Evolutionary conservation across 805 yeast genomes (phyloP), one percentile per base, ranked within the genome.

Genomic region (Candida nonsorbophila): DNA sequence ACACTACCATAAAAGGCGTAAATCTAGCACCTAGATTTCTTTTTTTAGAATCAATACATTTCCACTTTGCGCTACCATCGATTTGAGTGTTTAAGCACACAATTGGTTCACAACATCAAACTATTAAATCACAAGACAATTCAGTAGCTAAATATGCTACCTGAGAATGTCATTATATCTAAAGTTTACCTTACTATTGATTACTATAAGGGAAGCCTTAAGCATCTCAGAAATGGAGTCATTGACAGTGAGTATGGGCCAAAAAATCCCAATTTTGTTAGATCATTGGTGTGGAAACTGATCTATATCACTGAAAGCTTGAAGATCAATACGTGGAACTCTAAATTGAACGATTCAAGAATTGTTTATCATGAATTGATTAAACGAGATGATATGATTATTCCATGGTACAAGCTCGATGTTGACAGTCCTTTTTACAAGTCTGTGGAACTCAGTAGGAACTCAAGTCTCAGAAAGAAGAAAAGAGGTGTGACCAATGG

Each of bases 281-380:
- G 69, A 5, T 39, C 58, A 6, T 45, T 64, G 21, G 32, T 63
- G 6, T 64, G 69, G 69, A 64, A 63, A 35, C 30, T 46, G 10
- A 47, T 58, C 24, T 46, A 56, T 13, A 54, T 64, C 19, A 58
- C 67, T 10, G 60, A 61, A 17, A 49, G 51, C 20, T 47, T 62
- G 24, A 53, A 55, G 30, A 53, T 60, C 25, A 53, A 49, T 19
- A 27, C 35, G 4, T 64, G 70, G 69, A 49, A 42, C 7, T 32
- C 40, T 7, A 41, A 45, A 26, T 44, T 64, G n/a, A 33, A 34
- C 21, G 48, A 46, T 15, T 41, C 58, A 10, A 37, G 70, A 16
- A 50, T 52, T 7, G 53, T 62, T 2, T 64, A 53, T 30, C 61
- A 55, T 31, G 55, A 61, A 34, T 45, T 64, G 8, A 31, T 41